A percentile compares a stretch with the other conserved stretches of the same genome.
Evolutionary conservation across 352 stramenopile species (phyloP).

Genomic region (Globisporangium canariense): DNA sequence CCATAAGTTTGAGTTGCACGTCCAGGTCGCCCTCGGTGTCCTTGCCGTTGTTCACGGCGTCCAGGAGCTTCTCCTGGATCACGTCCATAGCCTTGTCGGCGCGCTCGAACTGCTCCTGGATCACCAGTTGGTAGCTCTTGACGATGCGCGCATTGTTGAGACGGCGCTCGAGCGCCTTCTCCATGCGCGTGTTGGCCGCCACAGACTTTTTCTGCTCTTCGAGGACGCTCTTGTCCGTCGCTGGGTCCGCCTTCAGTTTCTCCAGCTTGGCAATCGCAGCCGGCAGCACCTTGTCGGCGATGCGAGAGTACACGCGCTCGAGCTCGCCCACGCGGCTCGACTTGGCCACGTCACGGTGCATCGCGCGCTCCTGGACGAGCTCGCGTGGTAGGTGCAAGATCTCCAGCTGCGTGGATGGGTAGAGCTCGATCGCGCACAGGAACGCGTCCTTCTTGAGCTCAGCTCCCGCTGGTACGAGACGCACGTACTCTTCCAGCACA

Average conservation of each 20-base stretch:
- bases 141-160: conserved; percentile 36
- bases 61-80: conserved; percentile 44
- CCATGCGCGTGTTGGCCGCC: conserved; percentile 25
- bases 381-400: conserved; percentile 46
- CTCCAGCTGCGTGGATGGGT: conserved; percentile 49
- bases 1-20: conserved; percentile 55
- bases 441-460: conserved; percentile 36
- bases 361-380: conserved; percentile 32
- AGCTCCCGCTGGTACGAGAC: conserved; percentile 15
- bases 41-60: conserved; percentile 18
- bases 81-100: conserved; percentile 41
- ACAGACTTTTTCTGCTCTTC: conserved; percentile 22
- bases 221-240: conserved; percentile 21
- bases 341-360: conserved; percentile 35
- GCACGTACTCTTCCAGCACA: conserved; percentile 65
- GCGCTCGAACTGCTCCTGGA: conserved; percentile 41
- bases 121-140: conserved; percentile 47
- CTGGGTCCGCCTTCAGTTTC: conserved; percentile 11
- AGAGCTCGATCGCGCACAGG: conserved; percentile 48
- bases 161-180: conserved; percentile 36
- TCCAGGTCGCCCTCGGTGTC: conserved; percentile 47
- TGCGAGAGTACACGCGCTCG: conserved; percentile 26
- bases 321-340: conserved; percentile 48
- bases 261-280: conserved; percentile 8
- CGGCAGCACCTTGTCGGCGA: conserved; percentile 15